A percentile compares a stretch with the other conserved stretches of the same genome.
These are phyloP conservation scores for Albifimbria verrucaria DNA, from an alignment of 2,329 filamentous ascomycete genomes.

Conservation along the genomic window DNA sequence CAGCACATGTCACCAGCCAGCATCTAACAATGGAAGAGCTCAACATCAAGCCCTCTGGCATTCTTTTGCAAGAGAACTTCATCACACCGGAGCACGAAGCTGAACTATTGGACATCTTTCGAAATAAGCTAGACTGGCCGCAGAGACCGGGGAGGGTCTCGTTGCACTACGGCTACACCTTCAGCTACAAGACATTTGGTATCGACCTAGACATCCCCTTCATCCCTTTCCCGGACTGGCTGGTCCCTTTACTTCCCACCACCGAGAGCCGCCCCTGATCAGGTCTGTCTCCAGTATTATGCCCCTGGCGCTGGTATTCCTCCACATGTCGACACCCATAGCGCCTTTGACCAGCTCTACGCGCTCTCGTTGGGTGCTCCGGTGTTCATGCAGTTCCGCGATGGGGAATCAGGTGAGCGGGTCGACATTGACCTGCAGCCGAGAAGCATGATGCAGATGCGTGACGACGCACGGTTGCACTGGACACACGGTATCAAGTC, in stretches of 20 bases:
- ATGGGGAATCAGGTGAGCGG: constrained; percentile 20
- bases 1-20: too few relatives aligned
- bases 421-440: constrained; percentile 45
- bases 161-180: constrained; percentile 54
- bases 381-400: constrained; percentile 41
- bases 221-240: constrained; percentile 48
- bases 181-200: constrained; percentile 57
- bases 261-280: constrained; percentile 46
- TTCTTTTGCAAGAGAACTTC: constrained; percentile 44
- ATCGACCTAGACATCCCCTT: constrained; percentile 48
- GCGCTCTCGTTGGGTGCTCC: constrained; percentile 39
- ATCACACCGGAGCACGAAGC: constrained; percentile 42
- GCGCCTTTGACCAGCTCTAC: constrained; percentile 41
- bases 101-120: constrained; percentile 39
- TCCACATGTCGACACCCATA: constrained; percentile 58
- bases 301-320: constrained; percentile 58
- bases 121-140: constrained; percentile 42
- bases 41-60: constrained; percentile 27
- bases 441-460: constrained; percentile 49
- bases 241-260: constrained; percentile 43
- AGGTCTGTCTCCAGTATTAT: constrained; percentile 60
- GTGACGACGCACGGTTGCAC: constrained; percentile 46
- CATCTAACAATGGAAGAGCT: constrained; percentile 24
- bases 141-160: constrained; percentile 42
- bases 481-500: constrained; percentile 55